Conservation (phyloP, 202 grass and related monocot genomes). For the Cymbopogon flexuosus region DNA sequence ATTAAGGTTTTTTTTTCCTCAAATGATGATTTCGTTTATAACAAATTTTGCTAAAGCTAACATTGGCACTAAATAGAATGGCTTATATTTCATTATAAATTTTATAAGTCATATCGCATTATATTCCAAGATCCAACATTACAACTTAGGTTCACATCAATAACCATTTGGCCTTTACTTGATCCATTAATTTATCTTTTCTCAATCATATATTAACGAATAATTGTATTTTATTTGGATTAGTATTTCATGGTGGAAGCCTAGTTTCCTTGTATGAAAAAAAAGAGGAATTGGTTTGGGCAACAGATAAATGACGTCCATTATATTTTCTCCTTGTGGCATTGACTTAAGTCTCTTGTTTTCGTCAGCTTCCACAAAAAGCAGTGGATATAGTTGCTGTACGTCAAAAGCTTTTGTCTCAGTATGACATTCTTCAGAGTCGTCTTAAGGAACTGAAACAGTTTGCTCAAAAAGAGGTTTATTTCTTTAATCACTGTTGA, state of each 20-base stretch:
- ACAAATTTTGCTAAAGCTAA: not conserved
- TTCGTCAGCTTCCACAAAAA: constrained; percentile 73
- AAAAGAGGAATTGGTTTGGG: not conserved
- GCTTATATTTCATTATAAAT: not conserved
- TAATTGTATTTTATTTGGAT: not conserved
- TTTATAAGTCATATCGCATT: not conserved
- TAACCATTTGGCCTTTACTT: constrained; percentile 1
- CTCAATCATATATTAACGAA: not conserved
- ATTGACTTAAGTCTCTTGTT: constrained; percentile 15
- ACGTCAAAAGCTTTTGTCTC: constrained; percentile 82
- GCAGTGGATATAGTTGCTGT: constrained; percentile 70
- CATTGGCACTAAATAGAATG: not conserved
- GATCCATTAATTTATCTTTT: not conserved
- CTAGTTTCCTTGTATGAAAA: not conserved
- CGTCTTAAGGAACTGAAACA: constrained; percentile 78
- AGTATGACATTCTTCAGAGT: constrained; percentile 83
- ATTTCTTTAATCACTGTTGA: constrained; percentile 22
- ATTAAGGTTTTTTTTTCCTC: not conserved
- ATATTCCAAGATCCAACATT: not conserved
- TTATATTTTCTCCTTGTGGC: not conserved
- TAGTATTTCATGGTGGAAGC: not conserved
- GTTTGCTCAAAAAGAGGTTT: constrained; percentile 77
- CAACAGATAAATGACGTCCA: not conserved
- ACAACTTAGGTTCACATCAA: not conserved
- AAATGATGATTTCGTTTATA: not conserved